Evolutionary conservation across 1,284 basidiomycete species (phyloP), one percentile per base, ranked within the genome.

Genomic region (Leucoagaricus sp.): DNA sequence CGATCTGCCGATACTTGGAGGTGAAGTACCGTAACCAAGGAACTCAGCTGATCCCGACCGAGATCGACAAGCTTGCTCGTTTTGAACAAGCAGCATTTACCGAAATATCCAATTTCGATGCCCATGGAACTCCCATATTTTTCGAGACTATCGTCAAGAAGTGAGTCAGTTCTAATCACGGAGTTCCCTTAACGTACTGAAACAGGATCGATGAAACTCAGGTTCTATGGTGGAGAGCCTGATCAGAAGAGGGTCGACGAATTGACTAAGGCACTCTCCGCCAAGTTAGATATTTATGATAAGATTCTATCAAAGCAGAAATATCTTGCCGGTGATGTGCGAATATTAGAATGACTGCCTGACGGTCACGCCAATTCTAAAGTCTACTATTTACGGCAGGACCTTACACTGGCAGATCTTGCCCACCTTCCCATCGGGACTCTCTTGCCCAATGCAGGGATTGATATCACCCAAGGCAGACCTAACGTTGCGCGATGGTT

Each of bases 1-100:
- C 79, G 0, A 82, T 83, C 47, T 53, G 57, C 21, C 72, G 72
- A 19, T 77, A 77, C 60, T 61, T 77, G 31, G 68, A 61, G 13
- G 64, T 64, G 34, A 76, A 77, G 64, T 77, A 75, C 49, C 53
- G 66, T 29, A 44, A 61, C 17, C 66, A 65, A 42, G 70, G 69
- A 15, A 57, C 63, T 4, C 21, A 48, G 23, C 69, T 67, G 31
- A 60, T 64, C 60, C 65, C 65, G 61, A 76, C 63, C 40, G 74
- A 68, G 23, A 28, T 61, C 17, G 64, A 72, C 53, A 72, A 68
- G 2, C 67, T 65, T 28, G 81, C 75, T 29, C 67, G 69, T 23
- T 83, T 82, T 65, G 83, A 85, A 66, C 77, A 81, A 66, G 84
- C 81, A 1, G 73, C 72, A 33, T 77, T 73, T 26, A 69, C 81